Evolutionary conservation across 2,329 filamentous ascomycete species (phyloP).

Genomic region (Aphanoascus verrucosus): DNA sequence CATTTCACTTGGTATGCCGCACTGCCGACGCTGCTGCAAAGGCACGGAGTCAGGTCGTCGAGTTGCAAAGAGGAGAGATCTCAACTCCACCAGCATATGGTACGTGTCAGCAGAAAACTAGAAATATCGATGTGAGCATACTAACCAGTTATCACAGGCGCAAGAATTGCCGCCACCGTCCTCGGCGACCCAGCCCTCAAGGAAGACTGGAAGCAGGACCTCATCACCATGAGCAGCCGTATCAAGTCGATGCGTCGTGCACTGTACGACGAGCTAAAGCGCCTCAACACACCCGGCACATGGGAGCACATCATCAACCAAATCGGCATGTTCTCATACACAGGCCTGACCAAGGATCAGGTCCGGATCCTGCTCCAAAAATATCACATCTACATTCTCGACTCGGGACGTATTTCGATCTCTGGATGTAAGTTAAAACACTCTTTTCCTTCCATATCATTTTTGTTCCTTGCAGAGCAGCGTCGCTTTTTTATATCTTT

Average conservation of each 20-base stretch:
- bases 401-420: constrained; percentile 21
- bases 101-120: background rate
- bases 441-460: constrained; percentile 1
- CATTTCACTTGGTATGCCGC: constrained; percentile 56
- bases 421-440: constrained; percentile 18
- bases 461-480: background rate
- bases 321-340: constrained; percentile 30
- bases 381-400: constrained; percentile 22
- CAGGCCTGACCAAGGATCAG: constrained; percentile 21
- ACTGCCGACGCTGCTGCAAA: constrained; percentile 42
- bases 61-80: constrained; percentile 86
- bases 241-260: constrained; percentile 83
- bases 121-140: background rate
- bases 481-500: background rate
- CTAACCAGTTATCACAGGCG: constrained; percentile 10
- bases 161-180: constrained; percentile 32
- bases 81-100: constrained; percentile 85
- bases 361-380: constrained; percentile 17
- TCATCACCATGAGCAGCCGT: constrained; percentile 82
- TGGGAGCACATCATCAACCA: constrained; percentile 98
- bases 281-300: constrained; percentile 73
- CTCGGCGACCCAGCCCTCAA: constrained; percentile 70
- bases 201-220: constrained; percentile 79
- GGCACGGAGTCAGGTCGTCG: constrained; percentile 71
- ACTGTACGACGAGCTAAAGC: constrained; percentile 69